Evolutionary conservation across 2,329 filamentous ascomycete species (phyloP).

Genomic region (Sphaerulina populicola): DNA sequence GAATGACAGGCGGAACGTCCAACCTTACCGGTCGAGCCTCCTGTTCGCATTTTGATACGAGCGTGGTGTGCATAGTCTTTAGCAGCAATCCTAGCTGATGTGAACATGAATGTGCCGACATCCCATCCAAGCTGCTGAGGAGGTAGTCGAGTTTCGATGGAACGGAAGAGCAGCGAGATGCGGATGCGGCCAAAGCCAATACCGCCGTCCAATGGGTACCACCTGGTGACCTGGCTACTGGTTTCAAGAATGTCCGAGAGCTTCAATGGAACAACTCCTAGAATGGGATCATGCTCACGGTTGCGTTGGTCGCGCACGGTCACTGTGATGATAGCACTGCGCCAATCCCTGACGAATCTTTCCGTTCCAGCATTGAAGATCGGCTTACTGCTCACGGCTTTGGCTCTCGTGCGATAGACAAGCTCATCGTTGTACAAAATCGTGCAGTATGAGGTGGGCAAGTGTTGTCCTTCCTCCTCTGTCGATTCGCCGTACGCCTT

Average conservation of each 20-base stretch:
- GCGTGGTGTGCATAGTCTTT: constrained; percentile 53
- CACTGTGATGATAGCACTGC: constrained; percentile 74
- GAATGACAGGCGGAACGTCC: constrained; percentile 54
- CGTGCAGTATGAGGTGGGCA: constrained; percentile 91
- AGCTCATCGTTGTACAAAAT: constrained; percentile 83
- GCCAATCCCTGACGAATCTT: constrained; percentile 86
- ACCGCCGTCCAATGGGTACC: constrained; percentile 94
- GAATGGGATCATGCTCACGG: constrained; percentile 85
- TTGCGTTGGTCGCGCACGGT: constrained; percentile 83
- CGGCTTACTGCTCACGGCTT: constrained; percentile 86
- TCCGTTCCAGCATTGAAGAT: constrained; percentile 98
- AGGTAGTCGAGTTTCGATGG: constrained; percentile 77
- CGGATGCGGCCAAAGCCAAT: constrained; percentile 82
- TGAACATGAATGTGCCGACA: constrained; percentile 87
- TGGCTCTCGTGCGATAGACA: constrained; percentile 86
- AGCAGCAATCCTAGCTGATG: constrained; percentile 60
- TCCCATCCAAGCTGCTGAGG: constrained; percentile 84
- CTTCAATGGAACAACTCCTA: constrained; percentile 84
- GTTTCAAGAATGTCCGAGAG: constrained; percentile 81
- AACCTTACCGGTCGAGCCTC: constrained; percentile 69
- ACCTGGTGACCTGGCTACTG: constrained; percentile 75
- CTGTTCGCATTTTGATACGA: constrained; percentile 72
- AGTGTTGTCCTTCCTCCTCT: constrained; percentile 68
- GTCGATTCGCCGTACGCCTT: constrained; percentile 75
- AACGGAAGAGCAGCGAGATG: constrained; percentile 82